Evolutionary conservation across 2,329 filamentous ascomycete species (phyloP).

Genomic region (Blumeria hordei): DNA sequence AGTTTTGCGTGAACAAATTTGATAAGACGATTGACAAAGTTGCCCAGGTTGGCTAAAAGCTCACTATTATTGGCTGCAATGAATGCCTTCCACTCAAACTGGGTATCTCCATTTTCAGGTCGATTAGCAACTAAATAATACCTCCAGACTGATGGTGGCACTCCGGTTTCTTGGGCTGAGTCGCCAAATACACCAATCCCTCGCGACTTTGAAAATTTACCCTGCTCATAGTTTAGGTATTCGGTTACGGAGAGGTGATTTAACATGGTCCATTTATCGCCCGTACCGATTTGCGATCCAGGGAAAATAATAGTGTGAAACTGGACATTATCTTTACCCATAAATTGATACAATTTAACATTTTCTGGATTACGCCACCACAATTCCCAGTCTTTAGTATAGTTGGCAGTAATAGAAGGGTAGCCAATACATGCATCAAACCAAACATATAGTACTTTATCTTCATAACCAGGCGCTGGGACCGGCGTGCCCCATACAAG

Average conservation of each 20-base stretch:
- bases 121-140: conserved; percentile 74
- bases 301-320: conserved; percentile 90
- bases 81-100: conserved; percentile 77
- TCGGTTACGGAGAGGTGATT: conserved; percentile 77
- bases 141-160: conserved; percentile 73
- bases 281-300: conserved; percentile 60
- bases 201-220: conserved; percentile 83
- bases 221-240: conserved; percentile 68
- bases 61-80: conserved; percentile 73
- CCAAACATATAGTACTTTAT: conserved; percentile 67
- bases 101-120: conserved; percentile 65
- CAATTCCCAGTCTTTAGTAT: conserved; percentile 71
- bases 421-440: conserved; percentile 88
- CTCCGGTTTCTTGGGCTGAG: conserved; percentile 65
- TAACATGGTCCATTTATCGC: conserved; percentile 71
- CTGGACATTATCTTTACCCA: conserved; percentile 64
- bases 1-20: conserved; percentile 55
- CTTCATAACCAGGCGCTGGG: conserved; percentile 34
- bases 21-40: conserved; percentile 49
- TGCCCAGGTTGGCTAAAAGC: conserved; percentile 48
- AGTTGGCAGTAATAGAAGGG: conserved; percentile 79
- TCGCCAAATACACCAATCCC: conserved; percentile 81
- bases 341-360: conserved; percentile 79
- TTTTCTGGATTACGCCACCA: conserved; percentile 88
- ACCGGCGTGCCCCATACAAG: conserved; percentile 55